phyloP scores from a whole-genome alignment of 2,329 filamentous ascomycete genomes.

The Gliomastix tumulicola region DNA sequence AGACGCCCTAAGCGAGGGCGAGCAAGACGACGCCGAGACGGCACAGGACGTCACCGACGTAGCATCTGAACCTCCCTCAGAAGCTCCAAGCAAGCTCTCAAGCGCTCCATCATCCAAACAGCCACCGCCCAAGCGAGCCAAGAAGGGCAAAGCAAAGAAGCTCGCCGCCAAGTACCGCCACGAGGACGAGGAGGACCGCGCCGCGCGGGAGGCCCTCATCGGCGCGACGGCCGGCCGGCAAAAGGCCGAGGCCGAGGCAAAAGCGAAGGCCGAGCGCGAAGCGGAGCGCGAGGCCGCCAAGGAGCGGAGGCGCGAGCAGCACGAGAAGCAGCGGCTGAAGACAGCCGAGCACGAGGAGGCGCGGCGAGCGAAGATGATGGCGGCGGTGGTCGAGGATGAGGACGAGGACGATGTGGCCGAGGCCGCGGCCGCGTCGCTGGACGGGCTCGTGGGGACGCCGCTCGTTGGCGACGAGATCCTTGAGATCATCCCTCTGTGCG shows the following conservation, averaged over 20 bases:
- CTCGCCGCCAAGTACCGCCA: constrained; percentile 83
- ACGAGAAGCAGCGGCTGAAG: constrained; percentile 67
- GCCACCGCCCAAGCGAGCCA: constrained; percentile 55
- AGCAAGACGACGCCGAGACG: constrained; percentile 23
- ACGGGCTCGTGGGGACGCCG: constrained; percentile 70
- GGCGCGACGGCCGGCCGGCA: constrained; percentile 64
- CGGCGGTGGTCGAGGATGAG: constrained; percentile 27
- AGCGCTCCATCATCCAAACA: constrained; percentile 26
- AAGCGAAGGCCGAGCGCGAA: constrained; percentile 61
- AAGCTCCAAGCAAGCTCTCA: constrained; percentile 9
- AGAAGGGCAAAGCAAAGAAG: constrained; percentile 79
- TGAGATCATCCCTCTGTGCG: constrained; percentile 57
- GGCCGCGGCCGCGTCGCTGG: constrained; percentile 49
- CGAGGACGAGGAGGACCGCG: constrained; percentile 91
- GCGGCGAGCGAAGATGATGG: constrained; percentile 51
- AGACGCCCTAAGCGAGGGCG: constrained; percentile 14
- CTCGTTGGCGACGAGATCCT: constrained; percentile 77
- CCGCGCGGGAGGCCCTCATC: constrained; percentile 77
- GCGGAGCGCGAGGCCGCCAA: constrained; percentile 62
- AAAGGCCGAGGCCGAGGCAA: constrained; percentile 61
- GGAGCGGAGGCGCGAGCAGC: constrained; percentile 72
- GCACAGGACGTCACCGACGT: constrained; percentile 5
- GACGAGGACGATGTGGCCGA: constrained; percentile 56
- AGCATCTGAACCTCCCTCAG: constrained; percentile 8
- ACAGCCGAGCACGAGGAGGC: constrained; percentile 71